A percentile compares a stretch with the other conserved stretches of the same genome.
Conservation (phyloP, 768 basidiomycete species). For the Termitomyces sp. region DNA sequence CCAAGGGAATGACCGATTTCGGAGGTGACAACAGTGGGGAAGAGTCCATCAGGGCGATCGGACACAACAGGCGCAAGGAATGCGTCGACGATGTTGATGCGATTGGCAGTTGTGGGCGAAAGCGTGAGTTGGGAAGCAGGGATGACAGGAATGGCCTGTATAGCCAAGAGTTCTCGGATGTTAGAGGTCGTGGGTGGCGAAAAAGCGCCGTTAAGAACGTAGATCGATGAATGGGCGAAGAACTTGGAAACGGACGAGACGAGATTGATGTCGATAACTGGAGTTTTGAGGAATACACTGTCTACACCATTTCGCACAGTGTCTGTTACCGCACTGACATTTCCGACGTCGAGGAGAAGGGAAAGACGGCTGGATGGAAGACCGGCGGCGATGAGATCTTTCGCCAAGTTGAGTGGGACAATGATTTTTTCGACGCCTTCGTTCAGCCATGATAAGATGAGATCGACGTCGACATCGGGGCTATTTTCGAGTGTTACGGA, state of each 20-base stretch:
- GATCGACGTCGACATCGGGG: conserved; percentile 40
- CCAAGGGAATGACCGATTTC: conserved; percentile 77
- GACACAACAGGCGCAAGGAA: conserved; percentile 80
- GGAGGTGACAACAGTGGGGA: conserved; percentile 87
- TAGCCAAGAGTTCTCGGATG: conserved; percentile 54
- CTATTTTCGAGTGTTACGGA: conserved; percentile 55
- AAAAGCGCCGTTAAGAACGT: conserved; percentile 49
- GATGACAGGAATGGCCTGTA: conserved; percentile 63
- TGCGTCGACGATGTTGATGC: conserved; percentile 75
- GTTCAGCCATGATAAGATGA: conserved; percentile 65
- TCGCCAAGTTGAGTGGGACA: conserved; percentile 58
- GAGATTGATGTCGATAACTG: conserved; percentile 66
- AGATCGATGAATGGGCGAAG: conserved; percentile 56
- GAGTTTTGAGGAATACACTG: conserved; percentile 75
- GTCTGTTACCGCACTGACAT: conserved; percentile 71
- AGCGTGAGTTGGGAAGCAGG: conserved; percentile 68
- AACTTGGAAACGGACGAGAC: conserved; percentile 74
- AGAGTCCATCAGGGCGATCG: conserved; percentile 88
- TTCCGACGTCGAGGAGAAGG: conserved; percentile 70
- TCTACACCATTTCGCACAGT: conserved; percentile 67
- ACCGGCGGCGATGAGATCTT: conserved; percentile 52
- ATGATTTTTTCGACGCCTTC: conserved; percentile 77
- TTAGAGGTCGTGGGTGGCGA: conserved; percentile 49
- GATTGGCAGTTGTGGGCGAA: conserved; percentile 40
- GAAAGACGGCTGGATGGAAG: conserved; percentile 70